Evolutionary conservation across 2,329 filamentous ascomycete genomes (phyloP), one percentile per base, ranked within the genome.

Genomic region (Claviceps digitariae): DNA sequence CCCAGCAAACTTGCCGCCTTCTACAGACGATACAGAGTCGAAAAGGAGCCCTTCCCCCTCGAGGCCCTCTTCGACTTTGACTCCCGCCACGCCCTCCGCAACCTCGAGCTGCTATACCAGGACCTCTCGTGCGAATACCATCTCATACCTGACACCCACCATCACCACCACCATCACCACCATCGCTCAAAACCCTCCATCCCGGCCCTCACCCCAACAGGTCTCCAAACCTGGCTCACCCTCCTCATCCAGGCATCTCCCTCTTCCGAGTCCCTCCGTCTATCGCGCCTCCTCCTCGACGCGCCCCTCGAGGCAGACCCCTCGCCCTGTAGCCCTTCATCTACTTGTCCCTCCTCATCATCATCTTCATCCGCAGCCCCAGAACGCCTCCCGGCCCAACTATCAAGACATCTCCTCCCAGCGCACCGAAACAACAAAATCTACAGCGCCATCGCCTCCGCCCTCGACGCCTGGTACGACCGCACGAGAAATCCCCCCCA

Each of bases 331-430:
- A 8, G 6, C 8, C 10, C 41, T 6, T 23, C n/a, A n/a, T n/a
- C n/a, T n/a, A n/a, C n/a, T n/a, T n/a, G n/a, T n/a, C n/a, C n/a
- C n/a, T n/a, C 41, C 5, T 23, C 41, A 8, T 44, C 20, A 7
- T 23, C 41, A 3, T 23, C 41, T 9, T 13, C 38, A 1, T 41
- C 17, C 1, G 17, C 38, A 9, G 78, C 84, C 48, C 78, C 12
- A 86, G 87, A 90, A 66, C 75, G 86, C 2, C 83, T 94, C 52
- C 90, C 89, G 0, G 89, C 87, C 58, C 83, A 90, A 59, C 75
- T 95, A 2, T 83, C 87, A 1, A 75, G 88, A 43, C 77, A 84
- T 51, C 73, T 93, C 3, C 79, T 95, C 41, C 89, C 89, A 0
- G 70, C 72, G 0, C 66, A 67, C 8, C 72, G 77, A 1, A 80